Base-by-base conservation (phyloP, 129 eudicot genomes). In the Sambucus nigra region DNA sequence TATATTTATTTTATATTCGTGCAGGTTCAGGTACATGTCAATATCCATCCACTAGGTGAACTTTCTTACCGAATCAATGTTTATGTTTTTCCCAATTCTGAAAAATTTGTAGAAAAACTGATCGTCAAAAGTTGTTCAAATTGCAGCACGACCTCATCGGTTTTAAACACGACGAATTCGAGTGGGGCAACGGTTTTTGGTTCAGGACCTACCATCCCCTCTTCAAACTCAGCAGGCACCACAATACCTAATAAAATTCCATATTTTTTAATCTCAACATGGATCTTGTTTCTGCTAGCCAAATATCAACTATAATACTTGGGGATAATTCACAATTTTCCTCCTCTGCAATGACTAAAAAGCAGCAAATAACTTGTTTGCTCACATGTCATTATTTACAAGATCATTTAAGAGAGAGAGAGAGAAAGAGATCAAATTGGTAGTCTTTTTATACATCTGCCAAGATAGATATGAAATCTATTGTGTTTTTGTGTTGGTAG, bases 71-170 rank as follows among this genome's bases (percentile, higher is more conserved):
- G 26, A 8, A 11, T 42, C 22, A 7, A 1, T 18, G 13, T 7
- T 23, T 11, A 13, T 25, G 17, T 8, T 27, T 29, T 10, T 31
- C 5, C 29, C 7, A 2, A 6, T 25, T 51, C n/a, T 14, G 15
- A 7, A 14, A 42, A 16, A 8, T 33, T 3, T 7, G 19, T 7
- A 15, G 3, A 5, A 20, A 18, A 21, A 33, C 15, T 20, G 7
- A 57, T 25, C 21, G 2, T 52, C 29, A 16, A 14, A 10, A 42
- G 10, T 33, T 31, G 2, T 26, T 58, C 16, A 25, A 22, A 53
- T 63, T 74, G 89, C 89, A 91, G 98, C 86, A 85, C 95, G 21
- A 91, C 76, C 64, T 71, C 95, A 24, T 78, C 98, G 2, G 66
- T 91, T 35, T 67, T 91, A 48, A 86, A 91, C 63, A 81, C 82